Evolutionary conservation across 768 basidiomycete species (phyloP).

Genomic region (Sporobolomyces pararoseus): DNA sequence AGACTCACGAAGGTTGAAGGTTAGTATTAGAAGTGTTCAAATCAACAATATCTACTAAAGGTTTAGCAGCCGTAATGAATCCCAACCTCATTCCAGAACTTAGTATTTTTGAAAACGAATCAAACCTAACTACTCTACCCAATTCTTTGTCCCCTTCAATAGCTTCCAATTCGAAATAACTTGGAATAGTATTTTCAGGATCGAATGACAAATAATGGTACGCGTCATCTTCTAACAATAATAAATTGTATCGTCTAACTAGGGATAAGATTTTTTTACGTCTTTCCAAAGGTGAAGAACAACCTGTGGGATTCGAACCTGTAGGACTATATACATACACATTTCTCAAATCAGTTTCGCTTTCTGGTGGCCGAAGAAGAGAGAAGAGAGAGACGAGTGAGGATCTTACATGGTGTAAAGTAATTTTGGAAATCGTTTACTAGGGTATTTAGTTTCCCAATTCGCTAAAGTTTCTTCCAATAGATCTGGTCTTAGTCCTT

Average conservation of each 20-base stretch:
- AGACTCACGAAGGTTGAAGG: constrained; percentile 47
- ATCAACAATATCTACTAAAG: constrained; percentile 67
- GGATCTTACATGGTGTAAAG: constrained; percentile 64
- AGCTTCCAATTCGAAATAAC: constrained; percentile 76
- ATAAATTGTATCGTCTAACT: constrained; percentile 66
- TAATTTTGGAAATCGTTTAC: constrained; percentile 67
- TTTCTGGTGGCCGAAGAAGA: not conserved
- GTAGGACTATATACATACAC: constrained; percentile 48
- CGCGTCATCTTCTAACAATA: constrained; percentile 74
- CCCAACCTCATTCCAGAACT: constrained; percentile 65
- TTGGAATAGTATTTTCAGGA: constrained; percentile 57
- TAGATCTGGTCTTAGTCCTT: constrained; percentile 63
- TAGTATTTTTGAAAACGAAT: constrained; percentile 78
- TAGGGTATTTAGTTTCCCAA: constrained; percentile 60
- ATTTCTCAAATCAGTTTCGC: too few relatives aligned
- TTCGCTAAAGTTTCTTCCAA: constrained; percentile 64
- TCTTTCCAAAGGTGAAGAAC: constrained; percentile 67
- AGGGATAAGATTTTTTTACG: constrained; percentile 60
- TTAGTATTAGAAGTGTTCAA: constrained; percentile 61
- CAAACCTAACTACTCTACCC: constrained; percentile 80
- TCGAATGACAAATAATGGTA: constrained; percentile 65
- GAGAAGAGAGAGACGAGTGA: constrained; percentile 49
- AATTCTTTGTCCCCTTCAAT: constrained; percentile 58
- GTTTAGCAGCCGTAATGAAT: constrained; percentile 69
- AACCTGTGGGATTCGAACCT: constrained; percentile 82